Conservation (phyloP, 176 grass and related monocot genomes). For the Triticum urartu region DNA sequence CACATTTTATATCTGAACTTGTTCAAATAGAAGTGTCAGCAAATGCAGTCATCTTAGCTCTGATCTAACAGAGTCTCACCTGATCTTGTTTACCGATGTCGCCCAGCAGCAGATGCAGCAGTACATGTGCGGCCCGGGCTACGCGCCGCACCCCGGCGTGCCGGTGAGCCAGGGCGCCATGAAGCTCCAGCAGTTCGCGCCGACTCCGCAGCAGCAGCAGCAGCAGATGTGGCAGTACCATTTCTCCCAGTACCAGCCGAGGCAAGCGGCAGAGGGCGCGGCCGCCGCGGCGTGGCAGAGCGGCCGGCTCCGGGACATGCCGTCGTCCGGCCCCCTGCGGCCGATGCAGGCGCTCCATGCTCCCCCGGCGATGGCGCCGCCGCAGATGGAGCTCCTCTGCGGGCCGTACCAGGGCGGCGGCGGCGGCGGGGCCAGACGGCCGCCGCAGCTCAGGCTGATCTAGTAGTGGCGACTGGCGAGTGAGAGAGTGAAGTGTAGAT, state of each 20-base stretch:
- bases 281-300: conserved; percentile 18
- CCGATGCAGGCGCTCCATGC: conserved; percentile 26
- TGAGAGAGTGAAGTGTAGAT: neutral
- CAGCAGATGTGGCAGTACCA: conserved; percentile 51
- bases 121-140: conserved; percentile 39
- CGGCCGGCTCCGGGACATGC: conserved; percentile 20
- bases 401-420: conserved; percentile 27
- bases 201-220: conserved; percentile 5
- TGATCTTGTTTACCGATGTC: neutral
- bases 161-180: conserved; percentile 15
- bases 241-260: conserved; percentile 39
- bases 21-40: neutral
- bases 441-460: conserved; percentile 44
- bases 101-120: conserved; percentile 36
- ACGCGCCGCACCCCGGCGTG: neutral
- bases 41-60: neutral
- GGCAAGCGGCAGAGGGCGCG: neutral
- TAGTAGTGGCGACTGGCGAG: conserved; percentile 17
- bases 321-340: neutral
- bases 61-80: neutral
- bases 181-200: conserved; percentile 34
- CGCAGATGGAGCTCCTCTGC: conserved; percentile 49
- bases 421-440: conserved; percentile 16
- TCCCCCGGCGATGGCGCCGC: neutral
- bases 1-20: neutral